Conservation (phyloP, 306 rosid genomes). For the Casuarina equisetifolia region DNA sequence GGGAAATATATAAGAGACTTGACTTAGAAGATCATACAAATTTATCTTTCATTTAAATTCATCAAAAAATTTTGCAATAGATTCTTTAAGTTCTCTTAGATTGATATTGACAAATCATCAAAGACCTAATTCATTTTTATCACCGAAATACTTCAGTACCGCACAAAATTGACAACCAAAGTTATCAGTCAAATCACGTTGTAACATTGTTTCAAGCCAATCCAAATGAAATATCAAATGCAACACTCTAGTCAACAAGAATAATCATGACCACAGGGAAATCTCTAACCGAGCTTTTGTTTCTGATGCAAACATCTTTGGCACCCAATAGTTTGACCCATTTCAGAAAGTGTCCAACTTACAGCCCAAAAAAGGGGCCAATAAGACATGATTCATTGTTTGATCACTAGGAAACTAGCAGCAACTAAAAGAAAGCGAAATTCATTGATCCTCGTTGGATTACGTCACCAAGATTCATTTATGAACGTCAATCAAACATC, state of each 20-base stretch:
- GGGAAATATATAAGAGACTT: background rate
- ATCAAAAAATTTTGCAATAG: background rate
- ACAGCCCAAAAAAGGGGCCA: background rate
- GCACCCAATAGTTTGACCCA: background rate
- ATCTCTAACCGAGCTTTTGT: background rate
- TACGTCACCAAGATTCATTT: background rate
- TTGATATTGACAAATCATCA: background rate
- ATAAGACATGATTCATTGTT: background rate
- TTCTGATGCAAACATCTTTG: background rate
- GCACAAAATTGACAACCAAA: background rate
- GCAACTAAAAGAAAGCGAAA: background rate
- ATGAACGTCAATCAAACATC: constrained; percentile 29
- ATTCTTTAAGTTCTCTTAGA: background rate
- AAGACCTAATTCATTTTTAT: background rate
- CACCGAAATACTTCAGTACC: background rate
- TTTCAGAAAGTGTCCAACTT: background rate
- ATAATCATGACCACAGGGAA: background rate
- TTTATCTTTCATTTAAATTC: background rate
- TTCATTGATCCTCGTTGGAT: background rate
- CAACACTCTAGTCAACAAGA: background rate
- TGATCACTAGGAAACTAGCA: background rate
- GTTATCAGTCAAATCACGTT: background rate
- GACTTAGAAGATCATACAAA: background rate
- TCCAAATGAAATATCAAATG: background rate
- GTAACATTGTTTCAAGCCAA: background rate